These are phyloP conservation scores for Flaveria bidentis DNA, from an alignment of 129 eudicot species.

Conservation along the genomic window DNA sequence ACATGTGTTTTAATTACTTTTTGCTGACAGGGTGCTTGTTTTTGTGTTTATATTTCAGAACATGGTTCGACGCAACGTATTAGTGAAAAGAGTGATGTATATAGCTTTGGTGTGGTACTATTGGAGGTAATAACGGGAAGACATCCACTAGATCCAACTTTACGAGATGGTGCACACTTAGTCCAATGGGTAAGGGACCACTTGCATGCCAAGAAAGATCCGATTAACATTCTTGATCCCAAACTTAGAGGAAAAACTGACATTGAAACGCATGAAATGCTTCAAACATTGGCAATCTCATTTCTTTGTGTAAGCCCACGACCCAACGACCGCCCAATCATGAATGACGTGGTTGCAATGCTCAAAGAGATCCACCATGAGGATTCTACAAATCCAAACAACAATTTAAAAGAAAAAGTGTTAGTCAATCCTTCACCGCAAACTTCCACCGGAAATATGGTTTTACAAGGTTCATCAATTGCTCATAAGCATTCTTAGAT, in stretches of 20 bases:
- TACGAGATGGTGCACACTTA: conserved; percentile 83
- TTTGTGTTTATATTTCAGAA: conserved; percentile 42
- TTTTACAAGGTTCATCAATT: conserved; percentile 69
- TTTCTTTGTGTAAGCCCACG: conserved; percentile 56
- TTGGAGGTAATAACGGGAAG: conserved; percentile 91
- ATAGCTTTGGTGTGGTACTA: conserved; percentile 89
- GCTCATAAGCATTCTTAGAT: conserved; percentile 84
- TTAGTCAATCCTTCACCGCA: conserved; percentile 44
- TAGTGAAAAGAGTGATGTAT: conserved; percentile 94
- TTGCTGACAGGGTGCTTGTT: conserved; percentile 2
- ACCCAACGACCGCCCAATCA: conserved; percentile 77
- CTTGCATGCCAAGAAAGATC: conserved; percentile 60
- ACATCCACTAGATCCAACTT: conserved; percentile 94
- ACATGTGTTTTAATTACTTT: not conserved
- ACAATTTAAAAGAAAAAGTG: conserved; percentile 50
- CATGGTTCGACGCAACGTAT: conserved; percentile 74
- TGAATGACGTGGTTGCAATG: conserved; percentile 98
- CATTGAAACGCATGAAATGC: conserved; percentile 50
- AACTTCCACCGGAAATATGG: conserved; percentile 47
- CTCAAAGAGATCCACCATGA: conserved; percentile 74
- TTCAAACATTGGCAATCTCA: not conserved
- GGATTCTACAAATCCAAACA: conserved; percentile 49
- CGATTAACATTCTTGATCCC: conserved; percentile 72
- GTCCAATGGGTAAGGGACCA: conserved; percentile 94
- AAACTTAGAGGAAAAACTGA: conserved; percentile 84